These are phyloP conservation scores for Ilyonectria robusta DNA, from an alignment of 2,329 filamentous ascomycete genomes.

Conservation along the genomic window DNA sequence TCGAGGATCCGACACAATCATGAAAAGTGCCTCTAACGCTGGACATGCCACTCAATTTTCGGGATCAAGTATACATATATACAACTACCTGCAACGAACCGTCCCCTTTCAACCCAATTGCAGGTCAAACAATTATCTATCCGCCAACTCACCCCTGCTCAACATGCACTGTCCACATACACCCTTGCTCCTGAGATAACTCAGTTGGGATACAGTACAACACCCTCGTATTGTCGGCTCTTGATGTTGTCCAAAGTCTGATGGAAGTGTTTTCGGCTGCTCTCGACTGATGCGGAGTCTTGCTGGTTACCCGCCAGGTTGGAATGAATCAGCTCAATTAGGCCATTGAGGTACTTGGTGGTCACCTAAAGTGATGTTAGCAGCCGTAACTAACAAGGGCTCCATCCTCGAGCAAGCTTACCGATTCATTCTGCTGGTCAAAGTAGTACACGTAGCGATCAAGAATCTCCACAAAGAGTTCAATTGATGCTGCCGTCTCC, in stretches of 20 bases:
- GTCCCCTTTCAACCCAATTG: slow-evolving; percentile 21
- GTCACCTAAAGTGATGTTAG: slow-evolving; percentile 72
- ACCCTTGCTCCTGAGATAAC: slow-evolving; percentile 4
- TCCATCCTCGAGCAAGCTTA: slow-evolving; percentile 52
- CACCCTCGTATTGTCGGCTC: slow-evolving; percentile 91
- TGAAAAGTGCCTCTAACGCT: slow-evolving; percentile 4
- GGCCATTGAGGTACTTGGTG: slow-evolving; percentile 96
- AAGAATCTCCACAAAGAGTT: slow-evolving; percentile 97
- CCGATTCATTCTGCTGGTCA: slow-evolving; percentile 98
- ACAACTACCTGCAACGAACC: slow-evolving; percentile 43
- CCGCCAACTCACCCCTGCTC: slow-evolving; percentile 37
- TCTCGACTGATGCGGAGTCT: slow-evolving; percentile 86
- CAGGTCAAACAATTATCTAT: slow-evolving; percentile 47
- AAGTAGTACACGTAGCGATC: slow-evolving; percentile 99
- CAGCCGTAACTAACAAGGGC: not conserved
- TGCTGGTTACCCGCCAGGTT: slow-evolving; percentile 90
- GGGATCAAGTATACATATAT: slow-evolving; percentile 48
- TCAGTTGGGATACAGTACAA: slow-evolving; percentile 77
- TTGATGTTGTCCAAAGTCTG: slow-evolving; percentile 95
- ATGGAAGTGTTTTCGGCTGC: slow-evolving; percentile 93
- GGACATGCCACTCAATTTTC: slow-evolving; percentile 35
- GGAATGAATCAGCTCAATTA: slow-evolving; percentile 98
- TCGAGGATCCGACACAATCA: too few species aligned
- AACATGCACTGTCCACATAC: slow-evolving; percentile 29
- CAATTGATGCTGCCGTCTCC: slow-evolving; percentile 97